These are phyloP conservation scores for Dictyostelium citrinum DNA, from an alignment of 78 protist species.

Conservation along the genomic window DNA sequence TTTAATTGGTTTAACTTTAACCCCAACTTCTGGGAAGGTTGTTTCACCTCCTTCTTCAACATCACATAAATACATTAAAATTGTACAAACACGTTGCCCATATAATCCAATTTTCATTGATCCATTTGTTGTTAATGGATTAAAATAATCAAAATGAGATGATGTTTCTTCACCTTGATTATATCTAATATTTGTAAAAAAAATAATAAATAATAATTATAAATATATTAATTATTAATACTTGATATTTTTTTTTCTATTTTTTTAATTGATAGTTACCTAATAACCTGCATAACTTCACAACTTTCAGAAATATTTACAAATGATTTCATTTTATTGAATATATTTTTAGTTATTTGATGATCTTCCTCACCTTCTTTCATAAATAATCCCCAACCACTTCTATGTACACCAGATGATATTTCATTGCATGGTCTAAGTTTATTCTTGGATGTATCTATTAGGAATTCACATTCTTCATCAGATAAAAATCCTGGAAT, in stretches of 20 bases:
- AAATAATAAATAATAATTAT: neutral
- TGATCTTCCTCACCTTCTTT: slow-evolving; percentile 80
- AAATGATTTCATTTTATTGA: slow-evolving; percentile 61
- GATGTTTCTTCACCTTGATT: slow-evolving; percentile 75
- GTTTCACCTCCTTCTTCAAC: slow-evolving; percentile 81
- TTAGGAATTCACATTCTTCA: slow-evolving; percentile 57
- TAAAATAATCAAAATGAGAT: slow-evolving; percentile 74
- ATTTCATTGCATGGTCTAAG: slow-evolving; percentile 76
- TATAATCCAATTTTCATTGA: slow-evolving; percentile 78
- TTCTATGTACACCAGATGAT: slow-evolving; percentile 69
- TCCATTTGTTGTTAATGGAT: slow-evolving; percentile 72
- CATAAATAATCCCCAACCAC: slow-evolving; percentile 76
- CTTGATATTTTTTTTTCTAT: neutral
- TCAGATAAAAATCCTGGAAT: slow-evolving; percentile 46
- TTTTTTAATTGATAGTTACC: neutral
- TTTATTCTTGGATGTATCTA: slow-evolving; percentile 54
- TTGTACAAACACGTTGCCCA: slow-evolving; percentile 70
- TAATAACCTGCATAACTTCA: slow-evolving; percentile 74
- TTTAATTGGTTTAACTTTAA: slow-evolving; percentile 55
- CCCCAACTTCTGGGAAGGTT: slow-evolving; percentile 61
- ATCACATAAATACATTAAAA: slow-evolving; percentile 68
- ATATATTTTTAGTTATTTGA: slow-evolving; percentile 33
- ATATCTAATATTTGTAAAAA: slow-evolving; percentile 14
- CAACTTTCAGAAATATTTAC: slow-evolving; percentile 71
- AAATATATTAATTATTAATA: neutral